These are phyloP conservation scores for Dendrocalamus sinicus DNA, from an alignment of 176 grass and related monocot species.

Conservation along the genomic window DNA sequence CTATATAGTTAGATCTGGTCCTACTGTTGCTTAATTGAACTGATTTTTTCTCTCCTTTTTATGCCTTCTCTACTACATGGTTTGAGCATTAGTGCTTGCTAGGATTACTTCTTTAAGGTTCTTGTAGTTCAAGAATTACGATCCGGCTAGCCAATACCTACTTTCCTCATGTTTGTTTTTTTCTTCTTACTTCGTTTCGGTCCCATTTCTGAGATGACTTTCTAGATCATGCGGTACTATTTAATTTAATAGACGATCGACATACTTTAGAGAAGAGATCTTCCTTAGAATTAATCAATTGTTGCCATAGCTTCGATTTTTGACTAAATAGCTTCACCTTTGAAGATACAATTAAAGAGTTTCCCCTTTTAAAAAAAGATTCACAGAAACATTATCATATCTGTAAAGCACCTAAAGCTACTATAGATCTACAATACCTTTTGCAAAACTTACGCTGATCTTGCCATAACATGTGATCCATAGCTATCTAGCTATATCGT, in stretches of 20 bases:
- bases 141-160: slow-evolving; percentile 13
- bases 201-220: slow-evolving; percentile 43
- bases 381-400: slow-evolving; percentile 7
- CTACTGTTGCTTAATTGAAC: slow-evolving; percentile 30
- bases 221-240: slow-evolving; percentile 45
- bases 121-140: slow-evolving; percentile 30
- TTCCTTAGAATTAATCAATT: slow-evolving; percentile 49
- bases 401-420: slow-evolving; percentile 16
- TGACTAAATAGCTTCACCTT: slow-evolving; percentile 15
- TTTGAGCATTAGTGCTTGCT: slow-evolving; percentile 57
- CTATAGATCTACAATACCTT: slow-evolving; percentile 23
- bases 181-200: slow-evolving; percentile 34
- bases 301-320: slow-evolving; percentile 34
- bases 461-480: slow-evolving; percentile 20
- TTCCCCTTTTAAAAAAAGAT: slow-evolving; percentile 19
- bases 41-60: background rate
- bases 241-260: slow-evolving; percentile 42
- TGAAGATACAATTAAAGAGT: slow-evolving; percentile 18
- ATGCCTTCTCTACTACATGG: background rate
- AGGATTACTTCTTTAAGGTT: slow-evolving; percentile 42
- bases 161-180: slow-evolving; percentile 18
- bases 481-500: background rate
- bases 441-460: slow-evolving; percentile 18
- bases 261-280: slow-evolving; percentile 46
- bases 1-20: slow-evolving; percentile 47